Conservation (phyloP, 495 filamentous ascomycete species). For the Penicillium roqueforti region DNA sequence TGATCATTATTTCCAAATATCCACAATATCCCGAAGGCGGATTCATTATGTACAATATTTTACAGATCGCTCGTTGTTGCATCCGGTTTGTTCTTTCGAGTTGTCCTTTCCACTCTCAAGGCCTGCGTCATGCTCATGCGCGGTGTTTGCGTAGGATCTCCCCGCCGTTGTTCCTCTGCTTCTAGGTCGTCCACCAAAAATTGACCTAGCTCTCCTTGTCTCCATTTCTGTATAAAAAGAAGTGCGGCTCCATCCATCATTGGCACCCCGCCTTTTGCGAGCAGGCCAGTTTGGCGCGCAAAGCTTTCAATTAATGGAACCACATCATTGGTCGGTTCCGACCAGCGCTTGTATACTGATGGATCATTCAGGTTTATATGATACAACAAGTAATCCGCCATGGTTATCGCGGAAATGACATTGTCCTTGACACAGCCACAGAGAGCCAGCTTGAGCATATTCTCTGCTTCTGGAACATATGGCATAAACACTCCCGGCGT, state of each 20-base stretch:
- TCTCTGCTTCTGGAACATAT: conserved; percentile 75
- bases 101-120: conserved; percentile 34
- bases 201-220: conserved; percentile 67
- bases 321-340: conserved; percentile 77
- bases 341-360: conserved; percentile 58
- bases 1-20: conserved; percentile 12
- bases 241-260: conserved; percentile 71
- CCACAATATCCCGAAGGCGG: conserved; percentile 16
- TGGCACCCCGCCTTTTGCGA: conserved; percentile 68
- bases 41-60: conserved; percentile 26
- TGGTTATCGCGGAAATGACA: conserved; percentile 64
- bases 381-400: conserved; percentile 89
- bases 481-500: conserved; percentile 90
- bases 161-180: conserved; percentile 45
- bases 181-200: conserved; percentile 78
- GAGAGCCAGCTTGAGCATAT: conserved; percentile 89
- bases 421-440: conserved; percentile 90
- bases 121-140: conserved; percentile 44
- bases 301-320: conserved; percentile 60
- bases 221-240: conserved; percentile 82
- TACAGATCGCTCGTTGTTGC: conserved; percentile 20
- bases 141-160: conserved; percentile 35
- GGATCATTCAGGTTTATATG: conserved; percentile 65
- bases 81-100: conserved; percentile 32
- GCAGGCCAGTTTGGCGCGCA: conserved; percentile 67